Evolutionary conservation across 169 alveolate species (phyloP).

Genomic region (Theileria parva): DNA sequence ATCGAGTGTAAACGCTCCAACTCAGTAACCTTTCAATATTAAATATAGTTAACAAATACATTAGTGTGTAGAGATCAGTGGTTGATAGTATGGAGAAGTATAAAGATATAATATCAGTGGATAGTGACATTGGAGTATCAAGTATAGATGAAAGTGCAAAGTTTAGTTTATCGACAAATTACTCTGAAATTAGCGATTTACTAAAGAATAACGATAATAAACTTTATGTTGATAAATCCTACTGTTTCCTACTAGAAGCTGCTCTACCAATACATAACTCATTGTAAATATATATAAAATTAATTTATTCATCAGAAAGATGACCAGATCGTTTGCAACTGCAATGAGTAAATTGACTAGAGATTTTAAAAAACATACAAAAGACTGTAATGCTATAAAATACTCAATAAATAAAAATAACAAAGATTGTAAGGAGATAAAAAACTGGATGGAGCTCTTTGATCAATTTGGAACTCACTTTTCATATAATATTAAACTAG

Average conservation of each 20-base stretch:
- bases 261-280: conserved; percentile 48
- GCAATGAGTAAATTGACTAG: conserved; percentile 58
- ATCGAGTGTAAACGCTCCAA: conserved; percentile 42
- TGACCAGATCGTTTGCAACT: conserved; percentile 64
- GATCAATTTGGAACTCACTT: conserved; percentile 64
- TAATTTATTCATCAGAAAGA: conserved; percentile 29
- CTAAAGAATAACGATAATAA: conserved; percentile 9
- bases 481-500: conserved; percentile 50
- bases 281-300: conserved; percentile 16
- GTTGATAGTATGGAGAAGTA: conserved; percentile 52
- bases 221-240: conserved; percentile 34
- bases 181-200: conserved; percentile 25
- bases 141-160: conserved; percentile 53
- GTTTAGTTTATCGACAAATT: conserved; percentile 55
- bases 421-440: conserved; percentile 38
- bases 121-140: conserved; percentile 30
- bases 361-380: conserved; percentile 53
- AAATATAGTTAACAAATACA: background rate
- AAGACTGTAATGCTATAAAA: conserved; percentile 50
- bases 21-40: conserved; percentile 11
- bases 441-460: conserved; percentile 63
- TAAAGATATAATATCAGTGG: conserved; percentile 33
- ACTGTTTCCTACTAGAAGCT: conserved; percentile 63
- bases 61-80: conserved; percentile 21
- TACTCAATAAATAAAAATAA: conserved; percentile 46